A percentile compares a stretch with the other conserved stretches of the same genome.
Evolutionary conservation across 768 basidiomycete species (phyloP).

Genomic region (Phaeotremella skinneri): DNA sequence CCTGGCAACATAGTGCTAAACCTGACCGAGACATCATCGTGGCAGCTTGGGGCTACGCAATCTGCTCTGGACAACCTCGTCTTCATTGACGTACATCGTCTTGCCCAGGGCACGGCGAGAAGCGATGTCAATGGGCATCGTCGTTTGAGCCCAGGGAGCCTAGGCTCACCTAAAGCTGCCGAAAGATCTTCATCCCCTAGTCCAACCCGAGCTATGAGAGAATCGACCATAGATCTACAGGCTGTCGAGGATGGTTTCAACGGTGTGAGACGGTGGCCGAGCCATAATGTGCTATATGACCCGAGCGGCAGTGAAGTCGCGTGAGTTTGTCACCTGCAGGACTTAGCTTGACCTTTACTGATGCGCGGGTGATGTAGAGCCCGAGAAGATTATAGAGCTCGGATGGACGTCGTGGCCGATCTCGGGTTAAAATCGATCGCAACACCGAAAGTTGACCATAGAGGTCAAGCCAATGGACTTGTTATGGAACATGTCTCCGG

Average conservation of each 20-base stretch:
- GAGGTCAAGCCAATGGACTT: conserved; percentile 68
- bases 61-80: conserved; percentile 32
- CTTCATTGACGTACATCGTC: conserved; percentile 18
- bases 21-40: conserved; percentile 67
- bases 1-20: conserved; percentile 37
- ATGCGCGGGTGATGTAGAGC: background rate
- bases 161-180: too few relatives aligned
- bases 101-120: background rate
- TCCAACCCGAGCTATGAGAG: background rate
- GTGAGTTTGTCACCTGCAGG: conserved; percentile 1
- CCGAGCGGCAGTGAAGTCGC: background rate
- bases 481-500: conserved; percentile 67
- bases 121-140: too few relatives aligned
- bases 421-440: conserved; percentile 61
- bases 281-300: background rate
- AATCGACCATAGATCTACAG: background rate
- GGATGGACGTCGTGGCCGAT: conserved; percentile 9
- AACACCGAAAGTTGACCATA: conserved; percentile 72
- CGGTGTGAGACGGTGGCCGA: conserved; percentile 13
- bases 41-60: conserved; percentile 65
- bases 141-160: too few relatives aligned
- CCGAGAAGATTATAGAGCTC: conserved; percentile 6
- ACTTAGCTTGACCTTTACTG: background rate
- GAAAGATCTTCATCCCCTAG: background rate
- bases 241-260: conserved; percentile 9